Base-by-base conservation (phyloP, 495 filamentous ascomycete genomes). In the Penicillium flavigenum region DNA sequence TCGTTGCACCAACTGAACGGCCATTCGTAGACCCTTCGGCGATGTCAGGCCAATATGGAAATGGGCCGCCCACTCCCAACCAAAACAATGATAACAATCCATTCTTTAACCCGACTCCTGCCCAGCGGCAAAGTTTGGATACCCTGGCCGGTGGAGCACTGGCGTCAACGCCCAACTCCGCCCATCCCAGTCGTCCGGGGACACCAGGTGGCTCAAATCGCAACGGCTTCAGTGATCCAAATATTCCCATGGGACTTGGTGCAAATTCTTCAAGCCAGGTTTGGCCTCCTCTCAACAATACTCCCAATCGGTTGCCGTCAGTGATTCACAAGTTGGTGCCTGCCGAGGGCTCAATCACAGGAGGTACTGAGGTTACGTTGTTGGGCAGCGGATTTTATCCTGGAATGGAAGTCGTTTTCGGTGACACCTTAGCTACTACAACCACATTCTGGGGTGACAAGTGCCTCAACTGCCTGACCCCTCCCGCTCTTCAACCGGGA, bases 341-440 rank as follows among this genome's bases (percentile, higher is more conserved):
- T 1, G 77, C 79, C 34, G 88, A 95, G 69, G 93, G 92, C 11
- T 88, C 91, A 10, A 85, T 85, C 42, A 79, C 79, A 24, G 93
- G 93, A 55, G 91, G 91, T 12, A 88, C 89, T 32, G 92, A 96
- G 63, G 90, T 96, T 12, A 91, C 88, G 0, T 79, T 92, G 52
- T 74, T 93, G 26, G 92, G 93, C 6, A 87, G 83, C 62, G 85
- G 85, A 20, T 96, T 96, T 62, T 84, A 82, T 36, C 83, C 86
- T 45, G 90, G 89, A 5, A 82, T 93, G 65, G 88, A 90, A 53
- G 90, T 96, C 56, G 86, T 92, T 63, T 97, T 97, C 70, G 92
- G 92, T 17, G 85, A 90, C 44, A 80, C 79, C 4, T 77, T 83
- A 34, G 92, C 93, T 10, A 87, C 85, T 1, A 89, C 87, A 10